Percentiles rank a stretch among this genome's conserved stretches.
phyloP scores from a whole-genome alignment of 2,329 filamentous ascomycete species.

The Ophiocordyceps camponoti-leonardi region DNA sequence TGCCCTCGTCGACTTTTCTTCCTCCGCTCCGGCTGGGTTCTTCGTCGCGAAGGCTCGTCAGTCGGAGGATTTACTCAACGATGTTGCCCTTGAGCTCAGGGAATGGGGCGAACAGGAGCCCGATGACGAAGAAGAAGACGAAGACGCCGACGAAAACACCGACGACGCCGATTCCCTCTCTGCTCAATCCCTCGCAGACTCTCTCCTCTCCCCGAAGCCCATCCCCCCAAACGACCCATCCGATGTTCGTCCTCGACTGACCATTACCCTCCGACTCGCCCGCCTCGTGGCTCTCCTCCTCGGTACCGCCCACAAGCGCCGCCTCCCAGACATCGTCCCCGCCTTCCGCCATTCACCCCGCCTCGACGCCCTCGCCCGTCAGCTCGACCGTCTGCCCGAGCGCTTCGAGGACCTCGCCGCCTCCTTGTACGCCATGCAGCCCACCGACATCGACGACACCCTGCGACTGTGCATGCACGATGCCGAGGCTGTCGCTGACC shows the following conservation, averaged over 20 bases:
- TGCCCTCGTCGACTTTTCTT: conserved; percentile 44
- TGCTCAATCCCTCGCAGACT: conserved; percentile 44
- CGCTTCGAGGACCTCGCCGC: conserved; percentile 53
- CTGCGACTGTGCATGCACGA: conserved; percentile 44
- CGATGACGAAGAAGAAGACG: conserved; percentile 39
- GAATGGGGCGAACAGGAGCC: conserved; percentile 68
- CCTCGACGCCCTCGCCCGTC: conserved; percentile 37
- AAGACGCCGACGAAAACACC: conserved; percentile 27
- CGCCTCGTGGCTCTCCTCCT: conserved; percentile 53
- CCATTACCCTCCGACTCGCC: conserved; percentile 44
- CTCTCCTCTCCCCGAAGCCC: conserved; percentile 45
- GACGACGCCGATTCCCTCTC: conserved; percentile 16
- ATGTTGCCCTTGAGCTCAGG: conserved; percentile 71
- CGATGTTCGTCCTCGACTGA: conserved; percentile 46
- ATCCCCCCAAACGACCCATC: conserved; percentile 49
- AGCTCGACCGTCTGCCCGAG: conserved; percentile 45
- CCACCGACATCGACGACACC: conserved; percentile 35
- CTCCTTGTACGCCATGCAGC: conserved; percentile 55
- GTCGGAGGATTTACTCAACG: conserved; percentile 58
- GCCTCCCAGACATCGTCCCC: conserved; percentile 28
- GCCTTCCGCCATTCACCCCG: conserved; percentile 17
- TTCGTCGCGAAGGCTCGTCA: conserved; percentile 56
- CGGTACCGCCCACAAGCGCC: conserved; percentile 50
- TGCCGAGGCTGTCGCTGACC: conserved; percentile 36
- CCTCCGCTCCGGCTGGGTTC: conserved; percentile 51